Conservation (phyloP, 2,329 filamentous ascomycete species). For the Cladosporium sp. region DNA sequence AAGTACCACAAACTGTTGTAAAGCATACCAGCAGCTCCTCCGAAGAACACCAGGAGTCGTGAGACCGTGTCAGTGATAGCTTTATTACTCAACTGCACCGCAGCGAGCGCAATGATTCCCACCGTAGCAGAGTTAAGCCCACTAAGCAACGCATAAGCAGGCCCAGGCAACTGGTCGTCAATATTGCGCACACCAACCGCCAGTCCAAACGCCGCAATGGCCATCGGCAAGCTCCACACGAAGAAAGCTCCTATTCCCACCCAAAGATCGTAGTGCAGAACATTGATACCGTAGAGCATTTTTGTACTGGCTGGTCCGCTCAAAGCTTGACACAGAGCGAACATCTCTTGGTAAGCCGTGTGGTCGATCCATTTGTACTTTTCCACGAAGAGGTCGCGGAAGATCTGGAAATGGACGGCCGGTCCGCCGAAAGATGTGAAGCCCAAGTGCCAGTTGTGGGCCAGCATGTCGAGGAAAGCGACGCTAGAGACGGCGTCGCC, state of each 20-base stretch:
- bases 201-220: slow-evolving; percentile 65
- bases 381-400: slow-evolving; percentile 58
- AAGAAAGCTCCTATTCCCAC: slow-evolving; percentile 58
- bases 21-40: slow-evolving; percentile 60
- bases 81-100: slow-evolving; percentile 59
- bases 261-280: slow-evolving; percentile 58
- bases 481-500: not conserved
- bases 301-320: slow-evolving; percentile 67
- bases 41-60: slow-evolving; percentile 59
- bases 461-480: slow-evolving; percentile 19
- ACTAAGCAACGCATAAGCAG: slow-evolving; percentile 65
- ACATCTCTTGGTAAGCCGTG: slow-evolving; percentile 67
- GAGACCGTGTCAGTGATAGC: slow-evolving; percentile 63
- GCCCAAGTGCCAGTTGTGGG: slow-evolving; percentile 23
- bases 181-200: slow-evolving; percentile 62
- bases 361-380: slow-evolving; percentile 64
- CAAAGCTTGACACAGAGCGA: slow-evolving; percentile 64
- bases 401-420: slow-evolving; percentile 66
- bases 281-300: slow-evolving; percentile 65
- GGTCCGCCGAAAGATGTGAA: slow-evolving; percentile 46
- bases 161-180: slow-evolving; percentile 52
- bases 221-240: slow-evolving; percentile 66
- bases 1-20: slow-evolving; percentile 76
- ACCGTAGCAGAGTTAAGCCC: slow-evolving; percentile 70
- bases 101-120: slow-evolving; percentile 66